phyloP scores from a whole-genome alignment of 805 yeast species.

The Aciculoconidium aculeatum region DNA sequence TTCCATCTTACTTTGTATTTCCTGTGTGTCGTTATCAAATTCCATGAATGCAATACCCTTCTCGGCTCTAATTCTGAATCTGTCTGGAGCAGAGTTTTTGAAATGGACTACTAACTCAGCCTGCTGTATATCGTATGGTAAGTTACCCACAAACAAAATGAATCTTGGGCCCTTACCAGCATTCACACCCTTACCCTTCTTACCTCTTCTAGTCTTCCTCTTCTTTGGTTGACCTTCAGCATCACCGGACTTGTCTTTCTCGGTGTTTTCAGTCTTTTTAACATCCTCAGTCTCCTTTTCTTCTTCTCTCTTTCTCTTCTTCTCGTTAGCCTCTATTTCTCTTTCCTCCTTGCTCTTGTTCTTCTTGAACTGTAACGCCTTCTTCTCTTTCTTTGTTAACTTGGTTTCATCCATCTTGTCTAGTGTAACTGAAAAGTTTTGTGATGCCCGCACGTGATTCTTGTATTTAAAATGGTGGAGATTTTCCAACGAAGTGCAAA shows the following conservation, averaged over 20 bases:
- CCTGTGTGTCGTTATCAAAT: slow-evolving; percentile 52
- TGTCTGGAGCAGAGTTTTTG: slow-evolving; percentile 65
- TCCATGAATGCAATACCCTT: slow-evolving; percentile 93
- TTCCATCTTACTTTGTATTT: slow-evolving; percentile 76
- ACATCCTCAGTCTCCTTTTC: slow-evolving; percentile 24
- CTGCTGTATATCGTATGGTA: slow-evolving; percentile 67
- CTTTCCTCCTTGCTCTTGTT: slow-evolving; percentile 36
- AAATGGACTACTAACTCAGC: slow-evolving; percentile 67
- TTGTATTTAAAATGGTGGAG: too few relatives aligned
- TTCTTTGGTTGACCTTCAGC: slow-evolving; percentile 40
- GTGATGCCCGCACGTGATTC: slow-evolving; percentile 4
- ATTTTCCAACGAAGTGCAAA: too few relatives aligned
- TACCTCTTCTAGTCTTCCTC: slow-evolving; percentile 73
- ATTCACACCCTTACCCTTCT: slow-evolving; percentile 56
- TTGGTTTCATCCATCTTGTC: slow-evolving; percentile 26
- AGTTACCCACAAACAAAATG: slow-evolving; percentile 83
- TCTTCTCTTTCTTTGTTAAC: slow-evolving; percentile 60
- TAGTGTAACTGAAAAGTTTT: neutral
- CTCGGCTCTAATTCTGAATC: slow-evolving; percentile 70
- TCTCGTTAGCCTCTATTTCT: slow-evolving; percentile 27
- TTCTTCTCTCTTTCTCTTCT: slow-evolving; percentile 25
- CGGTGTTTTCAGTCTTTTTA: slow-evolving; percentile 13
- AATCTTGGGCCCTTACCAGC: slow-evolving; percentile 57
- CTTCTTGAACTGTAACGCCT: slow-evolving; percentile 53
- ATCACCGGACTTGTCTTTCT: slow-evolving; percentile 4